Percentiles rank a stretch among this genome's conserved stretches.
Evolutionary conservation across 257 asterid species (phyloP).

Genomic region (Nicotiana otophora): DNA sequence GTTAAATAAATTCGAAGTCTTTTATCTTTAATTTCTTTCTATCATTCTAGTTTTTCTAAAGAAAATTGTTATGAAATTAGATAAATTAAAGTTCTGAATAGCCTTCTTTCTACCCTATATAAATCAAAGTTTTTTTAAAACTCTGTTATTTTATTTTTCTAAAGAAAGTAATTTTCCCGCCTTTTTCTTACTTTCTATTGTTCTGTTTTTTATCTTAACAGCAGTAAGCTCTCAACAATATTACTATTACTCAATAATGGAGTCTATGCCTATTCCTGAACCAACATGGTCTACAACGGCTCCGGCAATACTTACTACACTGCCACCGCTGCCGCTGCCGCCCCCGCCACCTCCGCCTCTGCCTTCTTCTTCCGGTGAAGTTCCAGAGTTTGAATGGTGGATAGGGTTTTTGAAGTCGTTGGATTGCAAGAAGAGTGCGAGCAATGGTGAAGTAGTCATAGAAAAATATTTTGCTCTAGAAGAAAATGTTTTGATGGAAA

Average conservation of each 20-base stretch:
- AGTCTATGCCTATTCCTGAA: slow-evolving; percentile 25
- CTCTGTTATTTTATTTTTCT: neutral
- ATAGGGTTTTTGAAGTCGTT: slow-evolving; percentile 31
- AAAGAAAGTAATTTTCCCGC: no score
- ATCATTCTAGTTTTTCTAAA: no score
- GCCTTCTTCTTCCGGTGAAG: slow-evolving; percentile 8
- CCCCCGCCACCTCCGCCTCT: slow-evolving; percentile 12
- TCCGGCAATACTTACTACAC: slow-evolving; percentile 21
- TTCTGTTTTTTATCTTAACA: neutral
- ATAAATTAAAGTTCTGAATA: neutral
- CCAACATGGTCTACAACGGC: slow-evolving; percentile 44
- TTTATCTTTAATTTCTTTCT: no score
- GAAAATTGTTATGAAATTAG: neutral
- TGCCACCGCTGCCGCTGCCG: slow-evolving; percentile 5
- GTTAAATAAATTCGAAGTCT: no score
- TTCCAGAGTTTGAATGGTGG: slow-evolving; percentile 38
- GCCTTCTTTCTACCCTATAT: neutral
- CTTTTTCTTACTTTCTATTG: neutral
- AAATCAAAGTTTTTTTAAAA: neutral
- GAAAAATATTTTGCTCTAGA: neutral
- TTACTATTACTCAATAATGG: slow-evolving; percentile 20
- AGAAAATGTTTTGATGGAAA: slow-evolving; percentile 7
- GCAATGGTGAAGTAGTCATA: neutral
- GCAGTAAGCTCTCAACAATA: neutral
- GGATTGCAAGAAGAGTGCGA: slow-evolving; percentile 16